These are phyloP conservation scores for Monilinia laxa DNA, from an alignment of 2,329 filamentous ascomycete genomes.

Conservation along the genomic window DNA sequence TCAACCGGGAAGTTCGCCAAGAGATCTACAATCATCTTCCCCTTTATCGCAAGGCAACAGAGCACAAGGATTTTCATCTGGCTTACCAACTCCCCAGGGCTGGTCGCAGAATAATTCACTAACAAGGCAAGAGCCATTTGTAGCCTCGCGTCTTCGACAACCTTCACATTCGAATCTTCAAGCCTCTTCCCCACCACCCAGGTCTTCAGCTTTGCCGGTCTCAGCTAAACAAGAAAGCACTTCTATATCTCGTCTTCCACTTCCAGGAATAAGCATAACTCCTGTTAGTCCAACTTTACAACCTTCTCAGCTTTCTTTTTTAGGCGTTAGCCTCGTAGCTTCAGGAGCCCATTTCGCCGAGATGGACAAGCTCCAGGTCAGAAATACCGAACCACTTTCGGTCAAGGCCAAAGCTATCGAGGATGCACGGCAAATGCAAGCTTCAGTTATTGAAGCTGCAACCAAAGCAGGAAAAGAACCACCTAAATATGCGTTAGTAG, in stretches of 20 bases:
- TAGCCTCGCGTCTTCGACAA: not conserved
- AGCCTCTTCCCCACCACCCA: no score
- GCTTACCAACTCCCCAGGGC: not conserved
- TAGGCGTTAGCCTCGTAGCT: conserved; percentile 22
- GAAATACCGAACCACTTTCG: conserved; percentile 26
- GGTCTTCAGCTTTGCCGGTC: not conserved
- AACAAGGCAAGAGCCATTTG: not conserved
- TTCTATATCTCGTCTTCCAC: conserved; percentile 1
- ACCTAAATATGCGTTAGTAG: conserved; percentile 66
- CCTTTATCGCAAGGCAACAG: not conserved
- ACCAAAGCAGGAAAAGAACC: conserved; percentile 57
- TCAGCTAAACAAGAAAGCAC: not conserved
- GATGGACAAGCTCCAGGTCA: conserved; percentile 27
- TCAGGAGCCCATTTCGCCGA: conserved; percentile 16
- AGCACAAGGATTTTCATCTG: not conserved
- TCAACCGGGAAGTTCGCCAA: not conserved
- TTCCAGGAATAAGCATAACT: not conserved
- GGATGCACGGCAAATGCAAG: conserved; percentile 70
- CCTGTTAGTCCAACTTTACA: not conserved
- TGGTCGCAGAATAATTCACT: not conserved
- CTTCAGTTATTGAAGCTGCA: conserved; percentile 61
- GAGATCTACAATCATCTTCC: not conserved
- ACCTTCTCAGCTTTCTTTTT: conserved; percentile 9
- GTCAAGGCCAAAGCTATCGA: conserved; percentile 47
- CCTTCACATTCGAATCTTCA: not conserved